Base-by-base conservation (phyloP, 371 early-diverging fungal genomes). In the Gilbertella persicaria region DNA sequence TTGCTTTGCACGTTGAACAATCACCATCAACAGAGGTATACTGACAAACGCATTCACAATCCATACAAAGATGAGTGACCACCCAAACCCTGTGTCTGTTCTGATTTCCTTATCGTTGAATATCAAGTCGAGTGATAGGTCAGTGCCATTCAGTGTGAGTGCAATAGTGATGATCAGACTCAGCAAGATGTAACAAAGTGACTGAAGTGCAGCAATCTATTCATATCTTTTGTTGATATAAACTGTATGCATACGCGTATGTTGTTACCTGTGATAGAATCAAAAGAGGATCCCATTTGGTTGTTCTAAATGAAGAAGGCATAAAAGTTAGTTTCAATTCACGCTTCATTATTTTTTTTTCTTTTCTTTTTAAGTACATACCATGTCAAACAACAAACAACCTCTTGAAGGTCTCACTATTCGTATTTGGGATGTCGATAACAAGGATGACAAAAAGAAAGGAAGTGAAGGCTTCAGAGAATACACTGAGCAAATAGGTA, bases 1-100 rank as follows among this genome's bases (percentile, higher is more conserved):
- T 12, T 86, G 86, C 45, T 77, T 78, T 5, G 94, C 88, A 25
- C 94, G 81, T 48, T 90, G 82, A n/a, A 93, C 86, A 23, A 93
- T 80, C 26, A 80, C 56, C 45, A 90, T 80, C 7, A 86, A 53
- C 17, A 82, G 39, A 17, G 69, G 79, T 21, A 84, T 79, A 13
- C 68, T 71, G 30, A 57, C 24, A 26, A 58, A 37, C 0, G 90
- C 82, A 59, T 87, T 87, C 14, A 88, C 59, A 0, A 91, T 57
- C 78, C 80, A 82, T 0, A 87, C 88, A 14, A 89, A 59, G 19
- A 78, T 76, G 8, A 93, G 44, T 2, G 83, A 75, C 90, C 90
- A 88, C 6, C 93, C 91, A 39, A 87, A 73, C 0, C 84, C 83
- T 12, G 85, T 88, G 48, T 89, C 91, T 5, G 74, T 75, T 33